These are phyloP conservation scores for Coemansia sp. DNA, from an alignment of 192 early-diverging fungal genomes.

Conservation along the genomic window DNA sequence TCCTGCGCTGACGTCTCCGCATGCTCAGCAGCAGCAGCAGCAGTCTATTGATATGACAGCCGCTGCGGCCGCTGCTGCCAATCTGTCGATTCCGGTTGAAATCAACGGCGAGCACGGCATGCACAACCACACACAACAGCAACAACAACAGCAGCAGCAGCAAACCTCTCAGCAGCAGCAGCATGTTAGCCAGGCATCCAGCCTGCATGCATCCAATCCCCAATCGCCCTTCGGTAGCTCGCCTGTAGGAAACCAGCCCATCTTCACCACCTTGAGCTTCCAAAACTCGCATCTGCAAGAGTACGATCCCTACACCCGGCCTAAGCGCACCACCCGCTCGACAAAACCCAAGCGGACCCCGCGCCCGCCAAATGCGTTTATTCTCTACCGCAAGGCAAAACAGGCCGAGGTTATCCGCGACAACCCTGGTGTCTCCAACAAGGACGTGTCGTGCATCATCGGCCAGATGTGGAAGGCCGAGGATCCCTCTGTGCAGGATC, in stretches of 20 bases:
- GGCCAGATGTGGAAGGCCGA: constrained; percentile 56
- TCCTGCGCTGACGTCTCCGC: constrained; percentile 7
- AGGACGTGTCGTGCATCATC: constrained; percentile 56
- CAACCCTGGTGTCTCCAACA: constrained; percentile 53
- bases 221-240: constrained; percentile 44
- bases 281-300: constrained; percentile 45
- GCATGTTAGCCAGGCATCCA: constrained; percentile 1
- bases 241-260: constrained; percentile 33
- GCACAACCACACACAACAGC: constrained; percentile 11
- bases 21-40: constrained; percentile 17
- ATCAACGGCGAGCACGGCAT: constrained; percentile 24
- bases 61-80: constrained; percentile 16
- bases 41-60: constrained; percentile 30
- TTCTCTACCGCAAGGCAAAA: constrained; percentile 55
- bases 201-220: constrained; percentile 21
- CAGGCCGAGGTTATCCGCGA: constrained; percentile 52
- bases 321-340: constrained; percentile 30
- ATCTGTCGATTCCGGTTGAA: constrained; percentile 35
- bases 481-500: constrained; percentile 43
- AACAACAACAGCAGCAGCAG: constrained; percentile 14
- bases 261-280: constrained; percentile 42
- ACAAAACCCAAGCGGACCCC: constrained; percentile 53
- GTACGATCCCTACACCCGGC: constrained; percentile 41
- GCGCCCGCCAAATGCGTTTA: constrained; percentile 54
- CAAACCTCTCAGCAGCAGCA: neutral